Evolutionary conservation across 352 stramenopile species (phyloP).

Genomic region (Blastocystis hominis): DNA sequence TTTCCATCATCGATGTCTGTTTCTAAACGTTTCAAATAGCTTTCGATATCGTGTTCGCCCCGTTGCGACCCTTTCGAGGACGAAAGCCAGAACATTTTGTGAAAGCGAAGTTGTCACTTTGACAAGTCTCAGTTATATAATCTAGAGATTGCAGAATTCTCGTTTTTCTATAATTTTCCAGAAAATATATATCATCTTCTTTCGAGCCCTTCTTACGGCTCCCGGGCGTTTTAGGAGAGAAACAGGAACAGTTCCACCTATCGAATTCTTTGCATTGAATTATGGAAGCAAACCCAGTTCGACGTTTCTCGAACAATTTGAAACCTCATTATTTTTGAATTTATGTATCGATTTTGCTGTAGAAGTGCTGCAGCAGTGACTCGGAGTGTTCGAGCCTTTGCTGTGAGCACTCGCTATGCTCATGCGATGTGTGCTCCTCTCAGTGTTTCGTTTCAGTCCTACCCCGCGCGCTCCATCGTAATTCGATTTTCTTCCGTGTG

Average conservation of each 20-base stretch:
- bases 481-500: not conserved
- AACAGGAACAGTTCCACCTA: no score
- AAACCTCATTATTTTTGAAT: not conserved
- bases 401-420: not conserved
- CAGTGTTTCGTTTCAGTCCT: not conserved
- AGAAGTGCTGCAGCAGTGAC: not conserved
- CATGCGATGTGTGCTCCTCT: not conserved
- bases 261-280: not conserved
- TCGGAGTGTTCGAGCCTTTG: not conserved
- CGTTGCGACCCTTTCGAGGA: not conserved
- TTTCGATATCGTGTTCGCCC: not conserved
- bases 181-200: not conserved
- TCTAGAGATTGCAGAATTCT: not conserved
- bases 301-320: slow-evolving; percentile 47
- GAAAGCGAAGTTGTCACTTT: not conserved
- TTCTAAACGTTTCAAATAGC: not conserved
- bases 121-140: not conserved
- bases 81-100: slow-evolving; percentile 28
- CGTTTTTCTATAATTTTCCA: no score
- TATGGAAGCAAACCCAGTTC: slow-evolving; percentile 4
- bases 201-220: not conserved
- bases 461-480: not conserved
- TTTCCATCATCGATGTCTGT: not conserved
- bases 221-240: not conserved
- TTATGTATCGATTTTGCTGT: slow-evolving; percentile 12